These are phyloP conservation scores for Besnoitia besnoiti DNA, from an alignment of 169 alveolate genomes.

Conservation along the genomic window DNA sequence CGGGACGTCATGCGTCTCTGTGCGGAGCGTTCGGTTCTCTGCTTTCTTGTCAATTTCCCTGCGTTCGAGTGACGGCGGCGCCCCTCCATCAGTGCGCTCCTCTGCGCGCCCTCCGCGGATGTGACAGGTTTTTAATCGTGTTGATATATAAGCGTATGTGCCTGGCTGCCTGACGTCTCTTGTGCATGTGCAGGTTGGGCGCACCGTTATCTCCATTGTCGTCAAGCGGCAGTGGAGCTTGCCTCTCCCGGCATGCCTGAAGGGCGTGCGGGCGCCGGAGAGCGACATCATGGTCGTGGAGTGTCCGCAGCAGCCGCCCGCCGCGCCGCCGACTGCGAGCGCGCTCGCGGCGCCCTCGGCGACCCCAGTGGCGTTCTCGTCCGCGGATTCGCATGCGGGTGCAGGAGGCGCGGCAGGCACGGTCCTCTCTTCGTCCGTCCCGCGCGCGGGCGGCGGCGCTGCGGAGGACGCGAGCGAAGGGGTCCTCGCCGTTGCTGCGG, in stretches of 20 bases:
- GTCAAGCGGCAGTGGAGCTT: conserved; percentile 64
- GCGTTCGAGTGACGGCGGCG: neutral
- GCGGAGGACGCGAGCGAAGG: neutral
- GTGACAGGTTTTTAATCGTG: neutral
- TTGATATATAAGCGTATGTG: conserved; percentile 15
- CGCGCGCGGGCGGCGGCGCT: neutral
- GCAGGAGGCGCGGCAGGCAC: too few species aligned
- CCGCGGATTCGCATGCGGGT: too few species aligned
- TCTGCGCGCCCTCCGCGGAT: neutral
- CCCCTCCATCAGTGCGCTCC: neutral
- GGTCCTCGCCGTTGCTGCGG: too few species aligned
- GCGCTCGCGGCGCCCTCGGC: conserved; percentile 21
- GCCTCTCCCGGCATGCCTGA: conserved; percentile 52
- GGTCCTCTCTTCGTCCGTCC: neutral
- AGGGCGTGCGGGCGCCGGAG: conserved; percentile 37
- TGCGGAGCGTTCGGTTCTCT: too few species aligned
- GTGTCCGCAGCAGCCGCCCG: neutral
- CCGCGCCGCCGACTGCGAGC: conserved; percentile 13
- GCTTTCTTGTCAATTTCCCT: neutral
- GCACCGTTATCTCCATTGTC: conserved; percentile 62
- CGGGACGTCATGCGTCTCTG: neutral
- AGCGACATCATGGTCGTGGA: neutral
- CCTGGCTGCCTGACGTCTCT: too few species aligned
- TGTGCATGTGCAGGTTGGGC: conserved; percentile 65
- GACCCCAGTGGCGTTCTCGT: conserved; percentile 10